Conservation (phyloP, 78 protist genomes). For the Dictyostelium firmibasis region DNA sequence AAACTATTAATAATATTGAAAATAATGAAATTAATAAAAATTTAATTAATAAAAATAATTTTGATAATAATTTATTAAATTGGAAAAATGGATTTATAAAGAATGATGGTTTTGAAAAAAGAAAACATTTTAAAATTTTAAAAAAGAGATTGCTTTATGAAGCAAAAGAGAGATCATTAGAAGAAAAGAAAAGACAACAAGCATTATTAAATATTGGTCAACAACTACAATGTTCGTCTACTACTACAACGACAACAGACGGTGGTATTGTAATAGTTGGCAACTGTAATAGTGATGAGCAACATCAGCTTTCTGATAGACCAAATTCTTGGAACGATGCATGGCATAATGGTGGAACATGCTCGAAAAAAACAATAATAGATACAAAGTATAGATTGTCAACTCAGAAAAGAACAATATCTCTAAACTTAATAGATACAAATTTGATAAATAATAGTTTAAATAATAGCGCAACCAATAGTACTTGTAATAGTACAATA, state of each 20-base stretch:
- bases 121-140: neutral
- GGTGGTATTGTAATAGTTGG: neutral
- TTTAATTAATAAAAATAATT: neutral
- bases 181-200: neutral
- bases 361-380: neutral
- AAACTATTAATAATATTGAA: neutral
- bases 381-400: constrained; percentile 2
- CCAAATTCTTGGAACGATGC: neutral
- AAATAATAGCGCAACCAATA: neutral
- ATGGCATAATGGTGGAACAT: neutral
- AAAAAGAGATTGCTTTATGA: neutral
- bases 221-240: neutral
- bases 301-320: neutral
- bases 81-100: neutral
- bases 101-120: neutral
- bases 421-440: neutral
- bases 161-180: neutral
- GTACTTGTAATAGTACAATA: neutral
- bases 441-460: neutral
- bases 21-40: neutral
- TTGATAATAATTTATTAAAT: neutral
- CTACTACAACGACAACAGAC: neutral
- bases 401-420: neutral
- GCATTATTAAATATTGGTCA: neutral
- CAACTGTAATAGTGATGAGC: neutral